Base-by-base conservation (phyloP, 1,284 basidiomycete genomes). In the Cryptococcus hybrid region DNA sequence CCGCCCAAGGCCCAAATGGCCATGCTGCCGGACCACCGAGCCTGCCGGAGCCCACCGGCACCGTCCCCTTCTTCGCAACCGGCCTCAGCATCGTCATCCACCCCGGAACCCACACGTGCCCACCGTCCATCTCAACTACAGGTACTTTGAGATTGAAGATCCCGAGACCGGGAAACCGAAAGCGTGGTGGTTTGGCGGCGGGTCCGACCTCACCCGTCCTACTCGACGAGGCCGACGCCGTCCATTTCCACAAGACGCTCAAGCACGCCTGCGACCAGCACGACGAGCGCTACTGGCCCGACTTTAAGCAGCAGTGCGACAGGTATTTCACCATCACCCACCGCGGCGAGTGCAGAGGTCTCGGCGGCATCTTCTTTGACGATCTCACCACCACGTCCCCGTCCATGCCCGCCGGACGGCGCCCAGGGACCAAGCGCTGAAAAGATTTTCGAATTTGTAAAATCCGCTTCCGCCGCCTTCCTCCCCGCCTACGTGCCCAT, bases 181-280 rank as follows among this genome's bases (percentile, higher is more conserved):
- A 42, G 88, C 92, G 7, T 99, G 94, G 93, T 99, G 96, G 96
- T 99, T 98, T 70, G 95, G 95, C 47, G 95, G 95, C 40, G 95
- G 95, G n/a, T 86, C 87, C 3, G 95, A 99, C 75, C 83, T 99
- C 48, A 99, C 96, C 0, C 96, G 0, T 88, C 88, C 11, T 98
- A 97, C 77, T 99, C 7, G 92, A 88, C 78, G 85, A 87, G 60
- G 88, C 89, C 60, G 95, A 99, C 74, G 91, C 87, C 2, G 72
- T 77, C 30, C 91, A 94, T 74, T 99, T 98, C 81, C 96, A 99
- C 80, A 63, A 74, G 39, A 88, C 86, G 1, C 79, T 94, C 67
- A 90, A 92, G 76, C 74, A 75, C 2, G 88, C 89, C 0, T 94
- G 91, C 74, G 88, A 89, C 68, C 75, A 80, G 44, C 87, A 93